phyloP scores from a whole-genome alignment of 139 green algal genomes.

The Parachlorella kessleri region DNA sequence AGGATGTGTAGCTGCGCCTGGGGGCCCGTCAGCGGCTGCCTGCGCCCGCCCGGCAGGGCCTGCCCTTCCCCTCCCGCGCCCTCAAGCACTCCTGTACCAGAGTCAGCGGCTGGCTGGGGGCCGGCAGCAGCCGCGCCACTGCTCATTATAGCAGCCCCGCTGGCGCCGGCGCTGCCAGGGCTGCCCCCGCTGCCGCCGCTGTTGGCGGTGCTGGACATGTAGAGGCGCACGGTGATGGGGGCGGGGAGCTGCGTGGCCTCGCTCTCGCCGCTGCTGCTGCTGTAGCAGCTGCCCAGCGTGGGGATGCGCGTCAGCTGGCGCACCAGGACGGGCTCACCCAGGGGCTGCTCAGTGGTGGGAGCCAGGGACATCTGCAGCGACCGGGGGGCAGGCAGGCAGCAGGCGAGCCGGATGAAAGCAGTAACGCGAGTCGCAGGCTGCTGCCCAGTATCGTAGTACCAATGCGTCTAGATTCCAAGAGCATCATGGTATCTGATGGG shows the following conservation, averaged over 20 bases:
- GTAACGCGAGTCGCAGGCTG: too few species aligned
- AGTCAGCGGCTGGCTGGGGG: too few species aligned
- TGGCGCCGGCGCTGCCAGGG: not conserved
- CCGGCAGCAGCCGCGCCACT: not conserved
- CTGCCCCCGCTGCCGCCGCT: conserved; percentile 5
- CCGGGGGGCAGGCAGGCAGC: too few species aligned
- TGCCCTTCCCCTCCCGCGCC: not conserved
- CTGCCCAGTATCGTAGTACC: too few species aligned
- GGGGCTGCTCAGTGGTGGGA: not conserved
- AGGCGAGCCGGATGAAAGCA: too few species aligned
- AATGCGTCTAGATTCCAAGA: too few species aligned
- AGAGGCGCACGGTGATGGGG: conserved; percentile 33
- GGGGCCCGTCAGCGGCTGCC: not conserved
- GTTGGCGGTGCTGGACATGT: conserved; percentile 19
- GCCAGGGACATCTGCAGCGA: not conserved
- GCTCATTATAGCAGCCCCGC: not conserved
- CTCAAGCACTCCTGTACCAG: too few species aligned
- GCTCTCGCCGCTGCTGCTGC: not conserved
- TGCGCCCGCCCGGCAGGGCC: not conserved
- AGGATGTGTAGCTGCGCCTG: conserved; percentile 8
- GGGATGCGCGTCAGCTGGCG: conserved; percentile 18
- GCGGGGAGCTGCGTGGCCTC: conserved; percentile 1
- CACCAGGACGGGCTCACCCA: conserved; percentile 20
- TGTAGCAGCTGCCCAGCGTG: not conserved
- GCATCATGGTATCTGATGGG: too few species aligned